A percentile compares a stretch with the other conserved stretches of the same genome.
Evolutionary conservation across 2,329 filamentous ascomycete species (phyloP).

Genomic region (Aspergillus vadensis): DNA sequence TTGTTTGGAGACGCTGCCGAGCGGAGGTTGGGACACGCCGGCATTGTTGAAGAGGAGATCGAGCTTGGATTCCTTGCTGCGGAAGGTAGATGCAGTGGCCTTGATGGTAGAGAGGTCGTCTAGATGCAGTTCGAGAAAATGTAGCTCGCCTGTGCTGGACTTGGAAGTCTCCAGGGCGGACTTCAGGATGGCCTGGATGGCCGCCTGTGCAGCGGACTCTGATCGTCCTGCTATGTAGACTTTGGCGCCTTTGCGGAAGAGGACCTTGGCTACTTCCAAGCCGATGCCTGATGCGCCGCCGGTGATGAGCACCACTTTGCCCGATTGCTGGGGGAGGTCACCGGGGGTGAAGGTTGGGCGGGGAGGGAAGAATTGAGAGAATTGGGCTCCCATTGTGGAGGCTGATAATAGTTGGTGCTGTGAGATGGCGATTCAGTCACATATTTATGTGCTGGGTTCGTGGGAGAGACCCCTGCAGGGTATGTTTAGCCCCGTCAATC

Average conservation of each 20-base stretch:
- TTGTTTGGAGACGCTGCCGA: conserved; percentile 32
- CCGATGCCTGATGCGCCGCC: conserved; percentile 17
- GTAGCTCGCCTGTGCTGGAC: background rate
- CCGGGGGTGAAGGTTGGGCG: conserved; percentile 11
- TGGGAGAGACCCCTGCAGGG: too few relatives aligned
- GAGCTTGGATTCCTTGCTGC: conserved; percentile 36
- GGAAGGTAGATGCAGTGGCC: conserved; percentile 36
- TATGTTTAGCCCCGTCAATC: too few relatives aligned
- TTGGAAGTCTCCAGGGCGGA: background rate
- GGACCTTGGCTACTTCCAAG: conserved; percentile 15
- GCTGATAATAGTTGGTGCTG: background rate
- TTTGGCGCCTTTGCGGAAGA: conserved; percentile 12
- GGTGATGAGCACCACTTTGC: conserved; percentile 13
- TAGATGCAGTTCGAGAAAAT: conserved; percentile 50
- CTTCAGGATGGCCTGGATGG: background rate
- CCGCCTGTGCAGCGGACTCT: background rate
- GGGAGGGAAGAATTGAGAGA: conserved; percentile 14
- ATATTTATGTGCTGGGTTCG: background rate
- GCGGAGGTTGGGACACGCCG: conserved; percentile 38
- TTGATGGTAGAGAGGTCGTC: conserved; percentile 21
- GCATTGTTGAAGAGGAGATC: conserved; percentile 49
- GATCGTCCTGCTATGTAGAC: background rate
- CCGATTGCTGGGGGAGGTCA: conserved; percentile 7
- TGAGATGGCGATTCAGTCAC: background rate
- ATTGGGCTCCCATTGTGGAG: background rate